These are phyloP conservation scores for Fusarium mangiferae DNA, from an alignment of 2,329 filamentous ascomycete species.

Conservation along the genomic window DNA sequence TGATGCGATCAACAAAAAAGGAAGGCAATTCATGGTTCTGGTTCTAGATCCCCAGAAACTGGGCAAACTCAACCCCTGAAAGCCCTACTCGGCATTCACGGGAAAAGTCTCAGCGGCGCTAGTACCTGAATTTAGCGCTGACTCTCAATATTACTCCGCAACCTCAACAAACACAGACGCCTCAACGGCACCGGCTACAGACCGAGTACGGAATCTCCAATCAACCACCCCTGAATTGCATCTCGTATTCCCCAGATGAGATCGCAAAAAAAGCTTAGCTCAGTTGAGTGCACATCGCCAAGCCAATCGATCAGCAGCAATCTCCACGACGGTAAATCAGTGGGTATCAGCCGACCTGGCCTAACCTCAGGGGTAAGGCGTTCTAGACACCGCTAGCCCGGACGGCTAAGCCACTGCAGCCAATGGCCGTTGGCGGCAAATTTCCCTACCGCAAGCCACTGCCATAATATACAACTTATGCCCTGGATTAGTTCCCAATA, in stretches of 20 bases:
- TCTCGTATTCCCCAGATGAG: conserved; percentile 3
- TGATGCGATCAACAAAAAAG: background rate
- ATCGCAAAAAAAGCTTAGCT: background rate
- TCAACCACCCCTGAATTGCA: background rate
- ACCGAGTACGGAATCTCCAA: background rate
- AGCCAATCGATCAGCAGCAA: conserved; percentile 2
- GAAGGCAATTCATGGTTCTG: background rate
- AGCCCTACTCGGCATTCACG: background rate
- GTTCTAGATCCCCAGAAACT: background rate
- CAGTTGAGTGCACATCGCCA: background rate
- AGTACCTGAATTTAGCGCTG: conserved; percentile 4
- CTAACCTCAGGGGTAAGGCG: background rate
- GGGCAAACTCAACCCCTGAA: background rate
- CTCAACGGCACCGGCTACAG: background rate
- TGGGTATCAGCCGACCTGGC: background rate
- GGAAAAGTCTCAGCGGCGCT: background rate
- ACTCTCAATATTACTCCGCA: background rate
- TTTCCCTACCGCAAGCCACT: background rate
- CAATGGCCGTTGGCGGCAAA: background rate
- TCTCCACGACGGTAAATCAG: background rate
- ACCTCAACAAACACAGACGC: background rate
- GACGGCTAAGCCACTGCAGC: background rate
- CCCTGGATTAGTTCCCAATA: background rate
- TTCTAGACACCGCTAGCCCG: background rate
- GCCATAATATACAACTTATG: background rate